Conservation (phyloP, 768 basidiomycete genomes). For the Pleurotus tuoliensis region DNA sequence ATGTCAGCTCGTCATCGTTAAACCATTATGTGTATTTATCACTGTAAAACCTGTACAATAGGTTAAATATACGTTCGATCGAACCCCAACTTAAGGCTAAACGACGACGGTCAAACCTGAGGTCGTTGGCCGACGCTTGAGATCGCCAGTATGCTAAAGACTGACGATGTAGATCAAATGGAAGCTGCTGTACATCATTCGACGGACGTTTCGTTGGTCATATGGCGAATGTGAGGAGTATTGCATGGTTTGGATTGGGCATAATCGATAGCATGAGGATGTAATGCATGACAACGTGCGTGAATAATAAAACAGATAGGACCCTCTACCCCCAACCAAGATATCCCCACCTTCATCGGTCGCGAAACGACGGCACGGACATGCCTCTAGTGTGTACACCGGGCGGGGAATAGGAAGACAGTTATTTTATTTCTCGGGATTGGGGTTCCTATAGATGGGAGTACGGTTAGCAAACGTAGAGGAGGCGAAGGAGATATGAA, state of each 20-base stretch:
- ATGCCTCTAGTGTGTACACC: neutral
- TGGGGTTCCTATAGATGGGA: conserved; percentile 49
- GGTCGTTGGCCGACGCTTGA: no score
- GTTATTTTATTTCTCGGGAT: conserved; percentile 55
- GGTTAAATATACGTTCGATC: no score
- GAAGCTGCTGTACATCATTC: no score
- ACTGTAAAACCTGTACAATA: no score
- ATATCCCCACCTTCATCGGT: neutral
- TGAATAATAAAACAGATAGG: conserved; percentile 6
- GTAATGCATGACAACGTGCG: conserved; percentile 3
- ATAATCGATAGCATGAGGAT: conserved; percentile 4
- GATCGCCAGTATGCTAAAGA: no score
- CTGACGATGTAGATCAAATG: no score
- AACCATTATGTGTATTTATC: no score
- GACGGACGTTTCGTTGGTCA: no score
- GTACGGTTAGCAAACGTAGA: conserved; percentile 19
- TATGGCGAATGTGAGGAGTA: neutral
- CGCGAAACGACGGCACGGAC: neutral
- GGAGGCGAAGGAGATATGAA: conserved; percentile 11
- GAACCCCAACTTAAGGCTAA: no score
- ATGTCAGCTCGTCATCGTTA: no score
- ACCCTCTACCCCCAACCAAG: neutral
- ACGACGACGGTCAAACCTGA: no score
- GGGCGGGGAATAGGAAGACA: no score
- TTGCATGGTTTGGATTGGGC: conserved; percentile 4